phyloP scores from a whole-genome alignment of 352 stramenopile genomes.

The Phytophthora syringae region DNA sequence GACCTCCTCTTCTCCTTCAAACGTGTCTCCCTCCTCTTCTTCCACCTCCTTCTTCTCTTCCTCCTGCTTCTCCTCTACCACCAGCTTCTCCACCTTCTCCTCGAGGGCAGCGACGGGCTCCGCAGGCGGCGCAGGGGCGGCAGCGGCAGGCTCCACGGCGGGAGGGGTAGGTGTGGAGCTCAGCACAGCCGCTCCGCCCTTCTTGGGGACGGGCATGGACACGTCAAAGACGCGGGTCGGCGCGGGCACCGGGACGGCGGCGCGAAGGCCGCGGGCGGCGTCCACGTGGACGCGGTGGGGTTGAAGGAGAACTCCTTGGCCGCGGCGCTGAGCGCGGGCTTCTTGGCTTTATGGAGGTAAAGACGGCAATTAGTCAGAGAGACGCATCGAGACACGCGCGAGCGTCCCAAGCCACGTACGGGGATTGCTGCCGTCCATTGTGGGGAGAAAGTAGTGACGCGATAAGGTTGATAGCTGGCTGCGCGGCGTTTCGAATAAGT shows the following conservation, averaged over 20 bases:
- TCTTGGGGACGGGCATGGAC: constrained; percentile 80
- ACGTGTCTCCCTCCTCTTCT: constrained; percentile 60
- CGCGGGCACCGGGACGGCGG: constrained; percentile 50
- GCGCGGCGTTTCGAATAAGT: background rate
- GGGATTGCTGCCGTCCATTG: constrained; percentile 41
- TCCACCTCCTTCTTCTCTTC: constrained; percentile 36
- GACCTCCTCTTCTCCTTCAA: constrained; percentile 71
- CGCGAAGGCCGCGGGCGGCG: constrained; percentile 50
- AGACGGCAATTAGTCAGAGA: background rate
- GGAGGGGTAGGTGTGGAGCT: constrained; percentile 24
- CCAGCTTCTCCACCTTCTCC: constrained; percentile 40
- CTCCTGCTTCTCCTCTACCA: constrained; percentile 29
- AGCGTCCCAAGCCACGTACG: constrained; percentile 32
- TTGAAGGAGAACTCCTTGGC: constrained; percentile 87
- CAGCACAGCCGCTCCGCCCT: constrained; percentile 55
- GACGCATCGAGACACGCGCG: too few relatives aligned
- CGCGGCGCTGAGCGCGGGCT: constrained; percentile 54
- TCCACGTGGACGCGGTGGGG: constrained; percentile 63
- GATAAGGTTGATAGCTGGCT: constrained; percentile 3
- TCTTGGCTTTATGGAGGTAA: constrained; percentile 51
- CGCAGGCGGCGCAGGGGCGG: constrained; percentile 23
- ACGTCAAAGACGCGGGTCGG: constrained; percentile 57
- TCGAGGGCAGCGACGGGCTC: constrained; percentile 40
- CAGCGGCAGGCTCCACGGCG: constrained; percentile 21
- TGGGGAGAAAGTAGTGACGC: background rate